Conservation (phyloP, 768 basidiomycete species). For the Agaricus sinodeliciosus region DNA sequence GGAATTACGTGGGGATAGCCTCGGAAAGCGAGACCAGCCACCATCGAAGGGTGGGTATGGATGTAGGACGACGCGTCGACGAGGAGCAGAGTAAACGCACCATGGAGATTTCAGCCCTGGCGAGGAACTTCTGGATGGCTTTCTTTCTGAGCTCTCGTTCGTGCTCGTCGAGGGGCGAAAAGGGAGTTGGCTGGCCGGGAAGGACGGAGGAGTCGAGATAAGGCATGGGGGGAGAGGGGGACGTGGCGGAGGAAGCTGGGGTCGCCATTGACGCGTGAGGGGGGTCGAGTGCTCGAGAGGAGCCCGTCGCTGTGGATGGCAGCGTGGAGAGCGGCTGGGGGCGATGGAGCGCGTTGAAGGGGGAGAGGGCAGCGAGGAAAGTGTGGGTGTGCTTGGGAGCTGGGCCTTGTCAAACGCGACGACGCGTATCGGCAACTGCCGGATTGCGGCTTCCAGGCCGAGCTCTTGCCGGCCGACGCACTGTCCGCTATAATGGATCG, state of each 20-base stretch:
- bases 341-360: conserved; percentile 20
- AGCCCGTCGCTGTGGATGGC: conserved; percentile 24
- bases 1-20: conserved; percentile 10
- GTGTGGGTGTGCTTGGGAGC: conserved; percentile 23
- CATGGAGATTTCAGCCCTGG: conserved; percentile 74
- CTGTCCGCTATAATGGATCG: not conserved
- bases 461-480: conserved; percentile 16
- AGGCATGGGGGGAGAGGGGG: conserved; percentile 69
- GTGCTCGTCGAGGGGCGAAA: conserved; percentile 29
- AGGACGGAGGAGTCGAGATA: conserved; percentile 45
- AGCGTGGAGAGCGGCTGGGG: conserved; percentile 25
- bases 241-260: conserved; percentile 76
- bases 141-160: conserved; percentile 59
- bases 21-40: conserved; percentile 15
- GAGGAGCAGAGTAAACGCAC: conserved; percentile 41
- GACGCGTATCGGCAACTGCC: conserved; percentile 48
- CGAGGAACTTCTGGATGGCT: conserved; percentile 70
- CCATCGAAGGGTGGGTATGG: conserved; percentile 18
- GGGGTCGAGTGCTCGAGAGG: conserved; percentile 15
- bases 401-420: conserved; percentile 39
- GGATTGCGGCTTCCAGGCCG: conserved; percentile 35
- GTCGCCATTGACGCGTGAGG: conserved; percentile 60
- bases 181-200: conserved; percentile 28
- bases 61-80: conserved; percentile 42
- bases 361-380: conserved; percentile 25